phyloP scores from a whole-genome alignment of 202 grass and related monocot species.

The Zoysia matrella region DNA sequence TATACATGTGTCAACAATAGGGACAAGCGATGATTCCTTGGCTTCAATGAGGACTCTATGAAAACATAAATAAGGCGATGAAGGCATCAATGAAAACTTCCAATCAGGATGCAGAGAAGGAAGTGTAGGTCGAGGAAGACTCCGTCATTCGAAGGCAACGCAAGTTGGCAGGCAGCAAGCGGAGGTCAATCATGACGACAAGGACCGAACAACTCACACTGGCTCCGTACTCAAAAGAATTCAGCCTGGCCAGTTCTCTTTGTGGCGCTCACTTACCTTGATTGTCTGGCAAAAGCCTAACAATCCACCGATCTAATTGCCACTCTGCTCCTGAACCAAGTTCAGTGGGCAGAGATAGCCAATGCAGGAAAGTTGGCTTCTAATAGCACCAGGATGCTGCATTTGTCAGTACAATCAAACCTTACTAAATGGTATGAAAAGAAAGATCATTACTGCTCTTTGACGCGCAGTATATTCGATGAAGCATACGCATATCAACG shows the following conservation, averaged over 20 bases:
- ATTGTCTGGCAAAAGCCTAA: neutral
- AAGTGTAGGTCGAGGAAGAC: neutral
- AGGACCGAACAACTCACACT: neutral
- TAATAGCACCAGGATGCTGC: constrained; percentile 39
- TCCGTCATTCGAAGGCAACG: neutral
- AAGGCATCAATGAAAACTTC: neutral
- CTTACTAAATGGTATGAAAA: constrained; percentile 49
- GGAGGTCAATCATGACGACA: neutral
- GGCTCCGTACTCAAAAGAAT: neutral
- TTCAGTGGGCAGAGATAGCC: constrained; percentile 10
- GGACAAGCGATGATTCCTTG: neutral
- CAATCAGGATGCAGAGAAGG: neutral
- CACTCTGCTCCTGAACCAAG: constrained; percentile 22
- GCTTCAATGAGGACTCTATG: neutral
- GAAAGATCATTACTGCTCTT: constrained; percentile 55
- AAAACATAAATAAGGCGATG: neutral
- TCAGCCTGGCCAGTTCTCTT: neutral
- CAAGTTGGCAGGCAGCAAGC: neutral
- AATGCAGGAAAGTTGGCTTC: constrained; percentile 33
- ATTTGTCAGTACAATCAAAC: constrained; percentile 53
- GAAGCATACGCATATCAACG: constrained; percentile 40
- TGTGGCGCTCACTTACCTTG: constrained; percentile 19
- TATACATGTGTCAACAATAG: neutral
- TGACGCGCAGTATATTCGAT: constrained; percentile 48
- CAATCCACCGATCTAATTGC: constrained; percentile 19